Evolutionary conservation across 495 filamentous ascomycete genomes (phyloP).

Genomic region (Apodospora peruviana): DNA sequence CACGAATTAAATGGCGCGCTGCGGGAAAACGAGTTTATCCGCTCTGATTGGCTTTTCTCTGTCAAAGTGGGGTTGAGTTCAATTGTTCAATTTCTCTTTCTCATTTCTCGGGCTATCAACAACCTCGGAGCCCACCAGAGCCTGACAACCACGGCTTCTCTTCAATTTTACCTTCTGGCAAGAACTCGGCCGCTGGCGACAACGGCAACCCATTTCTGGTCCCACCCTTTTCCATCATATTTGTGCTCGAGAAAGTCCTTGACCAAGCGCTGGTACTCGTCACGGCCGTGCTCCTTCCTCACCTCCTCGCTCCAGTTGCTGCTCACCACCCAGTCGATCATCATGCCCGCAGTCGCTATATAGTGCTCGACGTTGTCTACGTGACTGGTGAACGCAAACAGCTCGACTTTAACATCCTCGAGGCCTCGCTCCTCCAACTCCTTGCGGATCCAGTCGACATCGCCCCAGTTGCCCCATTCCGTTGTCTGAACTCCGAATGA

Average conservation of each 20-base stretch:
- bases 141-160: not conserved
- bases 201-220: constrained; percentile 26
- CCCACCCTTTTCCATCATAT: constrained; percentile 30
- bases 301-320: constrained; percentile 34
- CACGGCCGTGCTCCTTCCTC: constrained; percentile 23
- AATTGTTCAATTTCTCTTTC: no score
- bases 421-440: constrained; percentile 26
- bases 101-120: no score
- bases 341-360: constrained; percentile 24
- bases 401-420: constrained; percentile 26
- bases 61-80: not conserved
- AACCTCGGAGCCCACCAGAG: not conserved
- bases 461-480: constrained; percentile 26
- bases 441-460: constrained; percentile 30
- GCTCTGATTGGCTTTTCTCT: no score
- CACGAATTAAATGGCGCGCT: constrained; percentile 21
- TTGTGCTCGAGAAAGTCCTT: constrained; percentile 30
- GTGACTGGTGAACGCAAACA: constrained; percentile 17
- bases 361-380: constrained; percentile 27
- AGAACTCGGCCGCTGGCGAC: constrained; percentile 28
- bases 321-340: constrained; percentile 32
- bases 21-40: constrained; percentile 16
- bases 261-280: constrained; percentile 27
- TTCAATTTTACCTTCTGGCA: not conserved
- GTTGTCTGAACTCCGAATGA: constrained; percentile 24